Conservation (phyloP, 2,329 filamentous ascomycete species). For the Colletotrichum abscissum region DNA sequence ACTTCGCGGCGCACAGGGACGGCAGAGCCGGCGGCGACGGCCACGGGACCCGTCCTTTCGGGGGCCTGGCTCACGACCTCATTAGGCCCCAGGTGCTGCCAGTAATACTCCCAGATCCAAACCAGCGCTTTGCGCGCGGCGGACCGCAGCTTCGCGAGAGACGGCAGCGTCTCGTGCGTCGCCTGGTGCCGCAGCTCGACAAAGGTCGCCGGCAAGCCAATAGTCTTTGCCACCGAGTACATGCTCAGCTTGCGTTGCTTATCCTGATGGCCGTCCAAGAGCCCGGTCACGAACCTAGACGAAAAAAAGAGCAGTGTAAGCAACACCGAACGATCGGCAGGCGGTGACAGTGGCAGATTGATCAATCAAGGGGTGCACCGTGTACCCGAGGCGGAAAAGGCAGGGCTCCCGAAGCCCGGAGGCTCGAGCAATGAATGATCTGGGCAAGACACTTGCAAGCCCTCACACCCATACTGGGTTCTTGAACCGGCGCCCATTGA, state of each 20-base stretch:
- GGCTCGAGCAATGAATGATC: neutral
- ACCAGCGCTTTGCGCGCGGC: conserved; percentile 76
- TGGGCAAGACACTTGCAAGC: neutral
- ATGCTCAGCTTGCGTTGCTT: conserved; percentile 76
- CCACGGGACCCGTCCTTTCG: conserved; percentile 17
- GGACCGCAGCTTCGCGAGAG: conserved; percentile 76
- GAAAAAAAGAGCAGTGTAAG: conserved; percentile 4
- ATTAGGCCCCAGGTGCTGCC: conserved; percentile 64
- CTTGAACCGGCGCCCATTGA: neutral
- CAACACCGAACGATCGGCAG: neutral
- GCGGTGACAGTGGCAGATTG: neutral
- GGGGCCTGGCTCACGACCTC: conserved; percentile 33
- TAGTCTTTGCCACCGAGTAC: conserved; percentile 76
- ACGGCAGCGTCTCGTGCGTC: conserved; percentile 88
- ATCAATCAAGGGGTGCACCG: neutral
- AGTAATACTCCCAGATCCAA: conserved; percentile 95
- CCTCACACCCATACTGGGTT: neutral
- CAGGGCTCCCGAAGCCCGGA: neutral
- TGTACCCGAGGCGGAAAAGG: neutral
- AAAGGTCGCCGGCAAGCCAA: conserved; percentile 80
- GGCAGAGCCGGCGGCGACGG: neutral
- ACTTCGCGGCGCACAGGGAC: conserved; percentile 45
- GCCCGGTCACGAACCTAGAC: conserved; percentile 80
- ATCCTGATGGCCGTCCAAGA: conserved; percentile 79
- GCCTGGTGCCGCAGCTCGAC: conserved; percentile 91